Evolutionary conservation across 768 basidiomycete species (phyloP).

Genomic region (Crepidotus variabilis): DNA sequence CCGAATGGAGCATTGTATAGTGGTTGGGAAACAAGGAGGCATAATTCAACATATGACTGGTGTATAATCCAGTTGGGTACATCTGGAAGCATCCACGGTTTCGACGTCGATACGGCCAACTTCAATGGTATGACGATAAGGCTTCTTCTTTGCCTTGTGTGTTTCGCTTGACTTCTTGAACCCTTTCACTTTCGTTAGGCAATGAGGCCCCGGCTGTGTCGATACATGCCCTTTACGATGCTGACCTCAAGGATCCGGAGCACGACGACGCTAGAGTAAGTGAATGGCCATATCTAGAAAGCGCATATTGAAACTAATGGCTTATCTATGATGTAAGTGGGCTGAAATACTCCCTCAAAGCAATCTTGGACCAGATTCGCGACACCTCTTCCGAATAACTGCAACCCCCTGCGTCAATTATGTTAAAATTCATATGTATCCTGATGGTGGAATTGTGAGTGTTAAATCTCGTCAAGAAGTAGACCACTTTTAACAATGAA

Average conservation of each 20-base stretch:
- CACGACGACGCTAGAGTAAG: conserved; percentile 53
- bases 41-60: conserved; percentile 91
- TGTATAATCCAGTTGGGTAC: conserved; percentile 88
- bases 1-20: conserved; percentile 92
- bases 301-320: not conserved
- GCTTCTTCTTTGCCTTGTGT: not conserved
- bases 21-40: conserved; percentile 92
- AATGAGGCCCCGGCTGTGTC: conserved; percentile 86
- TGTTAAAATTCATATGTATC: conserved; percentile 92
- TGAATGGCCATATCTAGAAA: conserved; percentile 2
- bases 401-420: conserved; percentile 55
- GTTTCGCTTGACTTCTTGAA: not conserved
- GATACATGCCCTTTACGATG: conserved; percentile 54
- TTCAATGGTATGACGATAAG: conserved; percentile 64
- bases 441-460: conserved; percentile 94
- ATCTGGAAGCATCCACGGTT: conserved; percentile 66
- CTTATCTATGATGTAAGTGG: conserved; percentile 56
- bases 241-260: conserved; percentile 38
- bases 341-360: conserved; percentile 70
- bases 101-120: conserved; percentile 94
- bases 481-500: conserved; percentile 6
- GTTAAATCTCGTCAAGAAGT: conserved; percentile 4
- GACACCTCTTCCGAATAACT: conserved; percentile 81
- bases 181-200: conserved; percentile 36
- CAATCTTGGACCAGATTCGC: conserved; percentile 75